Evolutionary conservation across 768 basidiomycete species (phyloP).

Genomic region (Boletus coccyginus): DNA sequence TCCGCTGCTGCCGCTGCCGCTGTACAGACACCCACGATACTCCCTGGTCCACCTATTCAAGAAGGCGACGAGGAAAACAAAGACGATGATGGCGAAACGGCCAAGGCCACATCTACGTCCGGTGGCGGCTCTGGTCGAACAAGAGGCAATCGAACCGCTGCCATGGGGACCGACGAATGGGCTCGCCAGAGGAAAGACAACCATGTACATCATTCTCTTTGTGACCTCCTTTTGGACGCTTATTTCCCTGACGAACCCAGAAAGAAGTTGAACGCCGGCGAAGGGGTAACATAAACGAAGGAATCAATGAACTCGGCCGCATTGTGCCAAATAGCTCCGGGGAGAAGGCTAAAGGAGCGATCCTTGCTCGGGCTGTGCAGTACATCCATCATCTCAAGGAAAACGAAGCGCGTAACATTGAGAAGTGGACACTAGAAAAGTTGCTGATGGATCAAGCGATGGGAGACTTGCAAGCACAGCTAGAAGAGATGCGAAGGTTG

Average conservation of each 20-base stretch:
- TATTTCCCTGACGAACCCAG: conserved; percentile 40
- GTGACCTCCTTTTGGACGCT: background rate
- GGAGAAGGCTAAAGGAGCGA: conserved; percentile 87
- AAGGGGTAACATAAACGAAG: conserved; percentile 94
- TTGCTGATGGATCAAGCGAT: conserved; percentile 89
- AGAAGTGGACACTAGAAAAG: conserved; percentile 94
- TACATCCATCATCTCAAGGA: conserved; percentile 92
- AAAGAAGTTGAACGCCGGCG: conserved; percentile 98
- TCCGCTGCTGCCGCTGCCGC: conserved; percentile 44
- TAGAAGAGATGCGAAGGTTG: conserved; percentile 76
- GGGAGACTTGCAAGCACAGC: conserved; percentile 80
- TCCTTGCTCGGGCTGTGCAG: conserved; percentile 83
- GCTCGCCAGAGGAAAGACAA: conserved; percentile 78
- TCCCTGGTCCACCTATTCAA: conserved; percentile 15
- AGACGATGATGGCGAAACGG: conserved; percentile 30
- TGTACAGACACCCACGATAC: conserved; percentile 38
- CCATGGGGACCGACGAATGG: conserved; percentile 79
- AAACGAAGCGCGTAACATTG: conserved; percentile 86
- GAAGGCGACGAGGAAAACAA: conserved; percentile 21
- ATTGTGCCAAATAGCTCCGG: conserved; percentile 87
- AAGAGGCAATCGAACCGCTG: conserved; percentile 53
- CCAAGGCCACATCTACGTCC: conserved; percentile 25
- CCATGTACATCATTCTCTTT: conserved; percentile 49
- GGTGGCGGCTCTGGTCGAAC: conserved; percentile 37
- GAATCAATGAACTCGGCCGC: conserved; percentile 87